Evolutionary conservation across 768 basidiomycete genomes (phyloP).

Genomic region (Hortiboletus campestris): DNA sequence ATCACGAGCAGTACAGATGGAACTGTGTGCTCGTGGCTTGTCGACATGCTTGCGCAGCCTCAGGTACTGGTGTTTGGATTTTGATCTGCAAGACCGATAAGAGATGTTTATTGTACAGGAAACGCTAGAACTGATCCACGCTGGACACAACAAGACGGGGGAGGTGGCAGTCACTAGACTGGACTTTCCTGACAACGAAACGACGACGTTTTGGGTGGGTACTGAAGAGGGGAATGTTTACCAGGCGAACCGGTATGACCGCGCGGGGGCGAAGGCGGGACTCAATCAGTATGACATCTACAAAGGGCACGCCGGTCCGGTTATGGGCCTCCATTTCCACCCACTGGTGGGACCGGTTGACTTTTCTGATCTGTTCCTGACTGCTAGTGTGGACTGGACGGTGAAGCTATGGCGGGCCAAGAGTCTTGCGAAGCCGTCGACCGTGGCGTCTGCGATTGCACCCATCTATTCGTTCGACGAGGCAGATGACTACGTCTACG

Average conservation of each 20-base stretch:
- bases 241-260: constrained; percentile 94
- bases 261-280: constrained; percentile 95
- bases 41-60: constrained; percentile 98
- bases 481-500: constrained; percentile 98
- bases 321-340: constrained; percentile 95
- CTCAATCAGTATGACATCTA: constrained; percentile 92
- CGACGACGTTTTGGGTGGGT: constrained; percentile 95
- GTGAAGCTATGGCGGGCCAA: constrained; percentile 94
- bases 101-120: constrained; percentile 51
- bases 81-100: background rate
- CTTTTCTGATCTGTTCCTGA: constrained; percentile 93
- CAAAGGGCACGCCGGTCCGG: constrained; percentile 87
- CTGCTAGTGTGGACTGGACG: constrained; percentile 95
- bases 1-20: constrained; percentile 98
- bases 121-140: constrained; percentile 85
- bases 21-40: constrained; percentile 94
- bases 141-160: constrained; percentile 93
- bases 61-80: constrained; percentile 53
- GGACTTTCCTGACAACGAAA: constrained; percentile 95
- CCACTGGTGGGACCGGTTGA: constrained; percentile 89
- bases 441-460: constrained; percentile 48
- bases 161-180: constrained; percentile 94
- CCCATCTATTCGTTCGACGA: constrained; percentile 96
- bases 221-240: constrained; percentile 98
- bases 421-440: constrained; percentile 71